Conservation (phyloP, 78 protist genomes). For the Parvularia atlantis region DNA sequence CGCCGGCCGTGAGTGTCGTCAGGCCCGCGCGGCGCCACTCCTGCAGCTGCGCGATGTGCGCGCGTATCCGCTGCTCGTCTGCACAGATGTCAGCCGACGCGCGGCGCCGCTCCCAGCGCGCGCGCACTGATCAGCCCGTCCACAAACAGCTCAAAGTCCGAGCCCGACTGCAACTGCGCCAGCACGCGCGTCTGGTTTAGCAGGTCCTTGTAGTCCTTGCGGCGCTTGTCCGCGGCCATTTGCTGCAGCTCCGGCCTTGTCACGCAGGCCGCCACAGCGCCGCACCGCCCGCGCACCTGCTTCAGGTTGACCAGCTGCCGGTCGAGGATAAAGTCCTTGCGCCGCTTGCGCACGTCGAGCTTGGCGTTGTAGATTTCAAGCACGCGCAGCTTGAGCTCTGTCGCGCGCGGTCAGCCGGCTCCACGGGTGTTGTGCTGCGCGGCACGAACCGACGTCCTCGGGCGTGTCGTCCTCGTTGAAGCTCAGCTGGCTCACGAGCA, state of each 20-base stretch:
- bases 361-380: neutral
- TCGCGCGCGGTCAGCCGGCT: neutral
- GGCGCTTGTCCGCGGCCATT: neutral
- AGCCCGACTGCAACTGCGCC: neutral
- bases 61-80: neutral
- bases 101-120: too few relatives aligned
- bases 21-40: neutral
- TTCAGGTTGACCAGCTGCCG: conserved; percentile 1
- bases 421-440: too few relatives aligned
- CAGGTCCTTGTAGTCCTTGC: neutral
- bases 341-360: neutral
- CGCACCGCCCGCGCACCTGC: neutral
- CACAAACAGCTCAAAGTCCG: neutral
- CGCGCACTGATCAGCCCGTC: neutral
- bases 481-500: neutral
- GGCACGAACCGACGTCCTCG: neutral
- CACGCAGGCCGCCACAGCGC: too few relatives aligned
- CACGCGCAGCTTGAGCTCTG: neutral
- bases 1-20: neutral
- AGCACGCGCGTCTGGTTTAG: neutral
- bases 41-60: neutral
- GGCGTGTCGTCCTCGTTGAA: conserved; percentile 3
- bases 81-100: too few relatives aligned
- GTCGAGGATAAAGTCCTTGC: conserved; percentile 3
- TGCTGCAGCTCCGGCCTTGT: too few relatives aligned